A percentile compares a stretch with the other conserved stretches of the same genome.
Evolutionary conservation across 2,329 filamentous ascomycete genomes (phyloP).

Genomic region (Geoglossum cookeanum): DNA sequence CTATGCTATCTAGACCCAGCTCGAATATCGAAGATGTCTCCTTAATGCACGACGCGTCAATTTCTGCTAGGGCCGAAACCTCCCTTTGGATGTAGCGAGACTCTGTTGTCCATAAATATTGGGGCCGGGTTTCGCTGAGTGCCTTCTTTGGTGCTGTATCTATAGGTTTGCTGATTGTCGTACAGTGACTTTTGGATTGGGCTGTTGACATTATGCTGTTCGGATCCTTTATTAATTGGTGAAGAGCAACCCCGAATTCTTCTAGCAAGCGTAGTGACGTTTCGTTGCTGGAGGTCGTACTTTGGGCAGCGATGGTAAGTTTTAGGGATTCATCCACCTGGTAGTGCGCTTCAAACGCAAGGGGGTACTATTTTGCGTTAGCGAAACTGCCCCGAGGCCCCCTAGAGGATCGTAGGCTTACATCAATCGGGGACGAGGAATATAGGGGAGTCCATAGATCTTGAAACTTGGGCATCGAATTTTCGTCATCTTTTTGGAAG

Average conservation of each 20-base stretch:
- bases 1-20: constrained; percentile 79
- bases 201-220: constrained; percentile 8
- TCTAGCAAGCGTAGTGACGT: neutral
- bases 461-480: constrained; percentile 10
- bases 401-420: constrained; percentile 8
- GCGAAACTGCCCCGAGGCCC: neutral
- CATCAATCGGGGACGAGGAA: constrained; percentile 24
- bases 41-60: constrained; percentile 31
- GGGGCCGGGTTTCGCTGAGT: constrained; percentile 1
- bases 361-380: constrained; percentile 31
- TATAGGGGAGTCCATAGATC: constrained; percentile 36
- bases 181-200: neutral
- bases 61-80: constrained; percentile 41
- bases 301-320: constrained; percentile 21
- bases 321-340: constrained; percentile 27
- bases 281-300: neutral
- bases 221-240: constrained; percentile 18
- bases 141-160: neutral
- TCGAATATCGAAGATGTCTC: constrained; percentile 52
- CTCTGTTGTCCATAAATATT: constrained; percentile 39
- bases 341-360: constrained; percentile 57
- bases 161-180: neutral
- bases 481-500: constrained; percentile 40
- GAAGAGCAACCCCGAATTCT: constrained; percentile 23
- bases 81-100: constrained; percentile 37